phyloP scores from a whole-genome alignment of 306 rosid genomes.

The Hippophae gyantsensis region DNA sequence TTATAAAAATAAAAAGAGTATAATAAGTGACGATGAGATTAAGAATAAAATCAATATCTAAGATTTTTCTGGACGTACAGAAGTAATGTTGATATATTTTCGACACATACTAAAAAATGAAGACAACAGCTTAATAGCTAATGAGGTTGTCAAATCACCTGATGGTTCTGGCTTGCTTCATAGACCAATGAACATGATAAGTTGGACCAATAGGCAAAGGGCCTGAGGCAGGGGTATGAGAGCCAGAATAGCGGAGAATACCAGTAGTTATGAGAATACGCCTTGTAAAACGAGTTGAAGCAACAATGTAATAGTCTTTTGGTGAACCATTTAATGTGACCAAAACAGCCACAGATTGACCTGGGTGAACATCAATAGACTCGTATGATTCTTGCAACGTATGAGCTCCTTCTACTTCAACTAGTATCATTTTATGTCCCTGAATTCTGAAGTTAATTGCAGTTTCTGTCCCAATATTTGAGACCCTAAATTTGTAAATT shows the following conservation, averaged over 20 bases:
- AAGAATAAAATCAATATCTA: too few relatives aligned
- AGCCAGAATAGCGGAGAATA: constrained; percentile 56
- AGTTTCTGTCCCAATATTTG: constrained; percentile 59
- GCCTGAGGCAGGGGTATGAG: constrained; percentile 27
- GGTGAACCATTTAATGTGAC: constrained; percentile 26
- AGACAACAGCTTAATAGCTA: too few relatives aligned
- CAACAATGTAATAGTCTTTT: constrained; percentile 45
- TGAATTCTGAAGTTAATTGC: constrained; percentile 66
- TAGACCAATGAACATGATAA: constrained; percentile 49
- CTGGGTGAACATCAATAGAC: constrained; percentile 61
- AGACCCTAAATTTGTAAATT: constrained; percentile 65
- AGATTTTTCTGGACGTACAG: too few relatives aligned
- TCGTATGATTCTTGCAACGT: constrained; percentile 55
- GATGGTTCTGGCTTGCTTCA: constrained; percentile 71
- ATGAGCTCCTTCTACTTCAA: constrained; percentile 89
- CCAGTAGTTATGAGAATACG: constrained; percentile 34
- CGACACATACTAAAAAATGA: too few relatives aligned
- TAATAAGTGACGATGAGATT: too few relatives aligned
- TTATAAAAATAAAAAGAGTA: too few relatives aligned
- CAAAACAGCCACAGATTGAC: constrained; percentile 60
- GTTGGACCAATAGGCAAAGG: constrained; percentile 54
- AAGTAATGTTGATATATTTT: too few relatives aligned
- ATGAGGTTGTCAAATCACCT: constrained; percentile 24
- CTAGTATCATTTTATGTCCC: constrained; percentile 45
- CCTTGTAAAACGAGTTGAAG: constrained; percentile 52